A percentile compares a stretch with the other conserved stretches of the same genome.
phyloP scores from a whole-genome alignment of 2,329 filamentous ascomycete genomes.

The Bipolaris zeicola region DNA sequence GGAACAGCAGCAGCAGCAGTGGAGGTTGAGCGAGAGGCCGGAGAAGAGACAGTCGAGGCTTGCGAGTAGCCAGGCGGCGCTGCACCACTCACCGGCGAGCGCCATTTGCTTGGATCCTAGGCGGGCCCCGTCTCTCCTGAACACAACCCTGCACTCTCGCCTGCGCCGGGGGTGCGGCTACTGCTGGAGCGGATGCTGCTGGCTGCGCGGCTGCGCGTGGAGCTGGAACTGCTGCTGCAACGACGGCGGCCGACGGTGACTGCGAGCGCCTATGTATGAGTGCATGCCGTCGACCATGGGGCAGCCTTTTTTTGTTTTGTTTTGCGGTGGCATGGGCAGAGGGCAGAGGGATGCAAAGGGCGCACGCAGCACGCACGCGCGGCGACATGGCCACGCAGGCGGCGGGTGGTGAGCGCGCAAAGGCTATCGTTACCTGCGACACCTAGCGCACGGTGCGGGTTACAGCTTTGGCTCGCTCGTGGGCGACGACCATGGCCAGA shows the following conservation, averaged over 20 bases:
- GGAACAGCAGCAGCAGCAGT: constrained; percentile 14
- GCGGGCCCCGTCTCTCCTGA: constrained; percentile 26
- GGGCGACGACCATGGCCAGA: background rate
- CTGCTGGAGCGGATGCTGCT: background rate
- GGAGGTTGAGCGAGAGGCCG: constrained; percentile 21
- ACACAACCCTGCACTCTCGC: constrained; percentile 27
- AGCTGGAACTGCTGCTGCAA: background rate
- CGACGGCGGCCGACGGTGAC: background rate
- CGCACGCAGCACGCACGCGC: background rate
- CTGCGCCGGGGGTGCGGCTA: constrained; percentile 1
- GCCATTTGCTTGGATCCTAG: constrained; percentile 19
- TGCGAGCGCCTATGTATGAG: background rate
- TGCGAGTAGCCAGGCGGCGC: constrained; percentile 17
- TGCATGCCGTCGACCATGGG: background rate
- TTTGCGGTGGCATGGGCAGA: background rate
- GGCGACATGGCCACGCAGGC: background rate
- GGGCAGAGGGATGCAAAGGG: background rate
- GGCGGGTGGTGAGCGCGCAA: background rate
- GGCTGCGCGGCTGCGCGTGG: background rate
- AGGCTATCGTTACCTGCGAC: constrained; percentile 5
- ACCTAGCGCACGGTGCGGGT: constrained; percentile 2
- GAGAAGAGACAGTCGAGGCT: constrained; percentile 24
- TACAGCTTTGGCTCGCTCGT: background rate
- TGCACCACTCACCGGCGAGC: constrained; percentile 29
- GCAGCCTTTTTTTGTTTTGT: background rate